These are phyloP conservation scores for Ramularia endophylla DNA, from an alignment of 2,329 filamentous ascomycete genomes.

Conservation along the genomic window DNA sequence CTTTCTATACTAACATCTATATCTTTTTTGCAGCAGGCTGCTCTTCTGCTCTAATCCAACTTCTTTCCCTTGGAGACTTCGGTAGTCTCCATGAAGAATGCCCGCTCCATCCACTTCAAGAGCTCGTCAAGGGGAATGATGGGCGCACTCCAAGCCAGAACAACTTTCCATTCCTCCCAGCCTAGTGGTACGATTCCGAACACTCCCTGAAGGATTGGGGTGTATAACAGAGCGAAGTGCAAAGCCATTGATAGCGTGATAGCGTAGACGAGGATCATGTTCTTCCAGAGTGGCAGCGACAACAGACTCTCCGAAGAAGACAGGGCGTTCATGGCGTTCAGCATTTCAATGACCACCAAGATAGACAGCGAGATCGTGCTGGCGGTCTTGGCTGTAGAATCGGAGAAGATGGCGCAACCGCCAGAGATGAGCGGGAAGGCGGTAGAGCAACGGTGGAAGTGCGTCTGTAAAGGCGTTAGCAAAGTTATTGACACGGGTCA, in stretches of 20 bases:
- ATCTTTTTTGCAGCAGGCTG: too few relatives aligned
- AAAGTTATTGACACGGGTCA: background rate
- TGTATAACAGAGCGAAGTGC: conserved; percentile 91
- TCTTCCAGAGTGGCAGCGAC: conserved; percentile 93
- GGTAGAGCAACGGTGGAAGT: conserved; percentile 88
- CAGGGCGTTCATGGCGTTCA: conserved; percentile 97
- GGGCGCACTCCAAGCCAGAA: conserved; percentile 78
- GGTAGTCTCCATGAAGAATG: conserved; percentile 30
- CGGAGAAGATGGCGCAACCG: conserved; percentile 84
- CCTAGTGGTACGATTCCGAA: conserved; percentile 90
- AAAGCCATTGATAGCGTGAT: conserved; percentile 88
- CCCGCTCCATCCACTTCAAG: conserved; percentile 68
- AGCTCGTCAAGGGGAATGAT: conserved; percentile 90
- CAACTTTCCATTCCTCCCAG: conserved; percentile 85
- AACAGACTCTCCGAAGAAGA: conserved; percentile 92
- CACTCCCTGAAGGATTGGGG: conserved; percentile 76
- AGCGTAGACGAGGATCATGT: conserved; percentile 97
- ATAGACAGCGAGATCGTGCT: conserved; percentile 88
- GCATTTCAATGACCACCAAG: conserved; percentile 97
- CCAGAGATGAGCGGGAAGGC: conserved; percentile 69
- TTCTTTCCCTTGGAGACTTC: conserved; percentile 18
- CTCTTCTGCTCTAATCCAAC: conserved; percentile 16
- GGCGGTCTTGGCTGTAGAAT: conserved; percentile 79
- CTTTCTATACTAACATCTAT: too few relatives aligned
- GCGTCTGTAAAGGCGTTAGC: conserved; percentile 42